Conservation (phyloP, 2,329 filamentous ascomycete species). For the Blumeriella jaapii region DNA sequence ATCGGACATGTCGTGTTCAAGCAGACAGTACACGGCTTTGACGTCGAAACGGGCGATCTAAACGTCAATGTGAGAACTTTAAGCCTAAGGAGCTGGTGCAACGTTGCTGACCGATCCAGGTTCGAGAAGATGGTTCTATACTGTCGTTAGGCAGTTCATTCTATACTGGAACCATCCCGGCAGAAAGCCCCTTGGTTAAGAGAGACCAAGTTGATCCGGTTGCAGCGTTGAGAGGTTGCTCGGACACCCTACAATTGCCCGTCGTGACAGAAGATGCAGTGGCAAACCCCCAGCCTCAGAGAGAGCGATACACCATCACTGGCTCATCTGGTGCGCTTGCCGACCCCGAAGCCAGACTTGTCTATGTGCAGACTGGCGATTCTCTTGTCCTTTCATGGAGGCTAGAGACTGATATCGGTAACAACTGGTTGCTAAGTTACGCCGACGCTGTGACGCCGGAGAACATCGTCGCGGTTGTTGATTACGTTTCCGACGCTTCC, state of each 20-base stretch:
- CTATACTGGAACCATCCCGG: conserved; percentile 34
- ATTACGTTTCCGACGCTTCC: conserved; percentile 4
- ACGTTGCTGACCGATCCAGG: neutral
- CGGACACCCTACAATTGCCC: neutral
- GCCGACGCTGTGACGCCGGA: conserved; percentile 4
- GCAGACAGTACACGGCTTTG: conserved; percentile 5
- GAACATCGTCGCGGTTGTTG: conserved; percentile 2
- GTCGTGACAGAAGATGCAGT: neutral
- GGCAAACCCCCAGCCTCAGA: neutral
- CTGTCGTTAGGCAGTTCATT: conserved; percentile 38
- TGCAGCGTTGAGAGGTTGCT: neutral
- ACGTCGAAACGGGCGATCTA: conserved; percentile 4
- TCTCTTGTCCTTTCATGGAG: conserved; percentile 2
- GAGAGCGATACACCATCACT: conserved; percentile 2
- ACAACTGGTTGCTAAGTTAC: conserved; percentile 4
- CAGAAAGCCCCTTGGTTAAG: conserved; percentile 30
- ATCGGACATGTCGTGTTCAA: conserved; percentile 3
- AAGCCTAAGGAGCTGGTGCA: neutral
- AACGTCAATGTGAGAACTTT: conserved; percentile 2
- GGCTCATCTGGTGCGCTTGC: conserved; percentile 2
- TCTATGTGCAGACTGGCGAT: conserved; percentile 2
- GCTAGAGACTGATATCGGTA: conserved; percentile 4
- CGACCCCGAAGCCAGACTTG: conserved; percentile 2
- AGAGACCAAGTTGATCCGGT: conserved; percentile 27
- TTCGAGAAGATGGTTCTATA: neutral